A percentile compares a stretch with the other conserved stretches of the same genome.
Evolutionary conservation across 1,284 basidiomycete genomes (phyloP).

Genomic region (Ganoderma lucidum): DNA sequence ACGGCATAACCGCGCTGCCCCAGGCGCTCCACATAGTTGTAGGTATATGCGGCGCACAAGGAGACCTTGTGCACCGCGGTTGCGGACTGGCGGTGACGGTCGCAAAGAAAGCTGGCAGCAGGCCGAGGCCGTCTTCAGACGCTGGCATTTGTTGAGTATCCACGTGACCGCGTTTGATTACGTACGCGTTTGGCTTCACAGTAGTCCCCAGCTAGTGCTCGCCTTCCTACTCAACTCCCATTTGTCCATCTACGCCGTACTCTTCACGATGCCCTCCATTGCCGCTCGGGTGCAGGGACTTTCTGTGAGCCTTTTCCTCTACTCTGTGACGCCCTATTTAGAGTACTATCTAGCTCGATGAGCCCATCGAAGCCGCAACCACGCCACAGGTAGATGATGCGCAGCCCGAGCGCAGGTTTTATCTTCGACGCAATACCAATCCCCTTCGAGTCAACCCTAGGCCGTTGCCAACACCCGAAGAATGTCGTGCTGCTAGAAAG

Average conservation of each 20-base stretch:
- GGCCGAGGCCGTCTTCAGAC: no score
- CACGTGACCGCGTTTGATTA: no score
- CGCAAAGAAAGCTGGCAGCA: no score
- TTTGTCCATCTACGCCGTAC: neutral
- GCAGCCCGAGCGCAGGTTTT: no score
- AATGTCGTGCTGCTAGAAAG: neutral
- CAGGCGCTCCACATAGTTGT: neutral
- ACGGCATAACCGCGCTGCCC: slow-evolving; percentile 24
- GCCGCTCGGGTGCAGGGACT: neutral
- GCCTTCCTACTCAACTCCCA: no score
- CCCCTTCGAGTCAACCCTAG: neutral
- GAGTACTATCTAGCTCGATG: neutral
- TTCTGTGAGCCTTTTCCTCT: neutral
- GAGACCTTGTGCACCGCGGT: neutral
- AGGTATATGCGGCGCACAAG: no score
- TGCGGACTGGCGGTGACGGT: no score
- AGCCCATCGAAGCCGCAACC: neutral
- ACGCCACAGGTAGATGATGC: no score
- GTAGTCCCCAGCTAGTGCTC: no score
- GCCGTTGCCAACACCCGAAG: slow-evolving; percentile 7
- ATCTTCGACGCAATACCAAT: no score
- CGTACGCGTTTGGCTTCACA: no score
- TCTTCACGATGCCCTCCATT: neutral
- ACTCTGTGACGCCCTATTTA: neutral
- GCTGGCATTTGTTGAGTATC: no score